Evolutionary conservation across 257 asterid genomes (phyloP).

Genomic region (Scutellaria minor): DNA sequence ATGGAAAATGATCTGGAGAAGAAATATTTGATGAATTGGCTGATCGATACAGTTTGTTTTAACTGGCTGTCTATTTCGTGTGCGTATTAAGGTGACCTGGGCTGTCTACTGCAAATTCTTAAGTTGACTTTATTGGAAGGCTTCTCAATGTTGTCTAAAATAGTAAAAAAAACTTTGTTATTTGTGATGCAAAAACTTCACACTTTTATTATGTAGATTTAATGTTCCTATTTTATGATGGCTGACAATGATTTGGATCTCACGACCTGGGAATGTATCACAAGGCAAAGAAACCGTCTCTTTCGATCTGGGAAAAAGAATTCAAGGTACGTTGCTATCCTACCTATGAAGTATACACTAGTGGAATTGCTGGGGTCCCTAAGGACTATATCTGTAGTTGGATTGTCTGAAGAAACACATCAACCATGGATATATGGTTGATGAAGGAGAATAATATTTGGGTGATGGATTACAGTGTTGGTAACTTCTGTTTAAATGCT

Average conservation of each 20-base stretch:
- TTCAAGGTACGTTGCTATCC: slow-evolving; percentile 21
- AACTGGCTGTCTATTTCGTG: neutral
- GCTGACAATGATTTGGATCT: neutral
- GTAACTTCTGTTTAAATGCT: neutral
- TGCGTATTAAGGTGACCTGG: neutral
- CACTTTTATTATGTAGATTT: neutral
- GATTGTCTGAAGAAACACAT: slow-evolving; percentile 11
- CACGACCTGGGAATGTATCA: neutral
- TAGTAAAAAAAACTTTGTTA: too few species aligned
- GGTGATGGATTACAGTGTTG: neutral
- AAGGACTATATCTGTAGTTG: slow-evolving; percentile 18
- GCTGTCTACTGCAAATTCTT: neutral
- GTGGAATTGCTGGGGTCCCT: slow-evolving; percentile 4
- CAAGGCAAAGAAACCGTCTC: slow-evolving; percentile 19
- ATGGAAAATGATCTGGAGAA: neutral
- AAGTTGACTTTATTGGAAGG: too few species aligned
- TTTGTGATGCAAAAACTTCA: neutral
- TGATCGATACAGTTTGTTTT: neutral
- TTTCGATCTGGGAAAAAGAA: slow-evolving; percentile 13
- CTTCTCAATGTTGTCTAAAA: too few species aligned
- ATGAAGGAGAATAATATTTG: neutral
- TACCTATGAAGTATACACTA: neutral
- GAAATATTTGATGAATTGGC: neutral
- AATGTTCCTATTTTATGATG: neutral
- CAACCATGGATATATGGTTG: neutral